A percentile compares a stretch with the other conserved stretches of the same genome.
phyloP scores from a whole-genome alignment of 2,329 filamentous ascomycete species.

The Penicillium sp. region DNA sequence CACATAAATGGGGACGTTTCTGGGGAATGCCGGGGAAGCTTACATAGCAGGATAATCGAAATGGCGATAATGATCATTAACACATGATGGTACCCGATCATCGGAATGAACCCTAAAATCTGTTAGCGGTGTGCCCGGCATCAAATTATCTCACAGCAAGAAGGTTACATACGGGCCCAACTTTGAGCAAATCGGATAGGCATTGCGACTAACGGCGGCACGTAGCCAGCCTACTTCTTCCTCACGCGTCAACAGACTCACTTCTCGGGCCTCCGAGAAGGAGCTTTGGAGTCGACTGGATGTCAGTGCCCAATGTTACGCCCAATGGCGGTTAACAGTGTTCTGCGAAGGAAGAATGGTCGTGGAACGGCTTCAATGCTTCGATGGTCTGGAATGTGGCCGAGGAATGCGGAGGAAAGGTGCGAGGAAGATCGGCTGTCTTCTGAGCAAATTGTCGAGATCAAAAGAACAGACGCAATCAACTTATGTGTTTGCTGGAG shows the following conservation, averaged over 20 bases:
- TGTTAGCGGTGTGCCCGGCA: conserved; percentile 9
- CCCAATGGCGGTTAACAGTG: conserved; percentile 1
- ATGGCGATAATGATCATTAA: conserved; percentile 96
- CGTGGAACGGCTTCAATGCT: conserved; percentile 6
- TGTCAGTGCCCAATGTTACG: conserved; percentile 6
- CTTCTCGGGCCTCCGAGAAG: conserved; percentile 41
- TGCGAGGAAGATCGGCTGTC: conserved; percentile 8
- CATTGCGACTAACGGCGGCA: conserved; percentile 22
- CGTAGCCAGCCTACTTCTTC: conserved; percentile 9
- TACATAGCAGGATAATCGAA: conserved; percentile 90
- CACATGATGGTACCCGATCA: conserved; percentile 71
- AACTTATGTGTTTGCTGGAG: not conserved
- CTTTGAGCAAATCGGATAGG: conserved; percentile 28
- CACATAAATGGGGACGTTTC: not conserved
- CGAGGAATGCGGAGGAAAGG: conserved; percentile 16
- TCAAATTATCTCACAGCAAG: not conserved
- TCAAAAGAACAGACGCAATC: conserved; percentile 3
- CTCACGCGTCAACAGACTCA: conserved; percentile 24
- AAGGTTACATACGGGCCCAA: conserved; percentile 33
- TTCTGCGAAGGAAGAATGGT: not conserved
- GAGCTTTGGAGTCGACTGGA: conserved; percentile 19
- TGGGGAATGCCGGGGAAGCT: conserved; percentile 38
- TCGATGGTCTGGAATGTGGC: conserved; percentile 28
- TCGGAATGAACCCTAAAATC: conserved; percentile 51
- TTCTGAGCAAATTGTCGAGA: conserved; percentile 6